Base-by-base conservation (phyloP, 768 basidiomycete genomes). In the Leccinum pellstonianum region DNA sequence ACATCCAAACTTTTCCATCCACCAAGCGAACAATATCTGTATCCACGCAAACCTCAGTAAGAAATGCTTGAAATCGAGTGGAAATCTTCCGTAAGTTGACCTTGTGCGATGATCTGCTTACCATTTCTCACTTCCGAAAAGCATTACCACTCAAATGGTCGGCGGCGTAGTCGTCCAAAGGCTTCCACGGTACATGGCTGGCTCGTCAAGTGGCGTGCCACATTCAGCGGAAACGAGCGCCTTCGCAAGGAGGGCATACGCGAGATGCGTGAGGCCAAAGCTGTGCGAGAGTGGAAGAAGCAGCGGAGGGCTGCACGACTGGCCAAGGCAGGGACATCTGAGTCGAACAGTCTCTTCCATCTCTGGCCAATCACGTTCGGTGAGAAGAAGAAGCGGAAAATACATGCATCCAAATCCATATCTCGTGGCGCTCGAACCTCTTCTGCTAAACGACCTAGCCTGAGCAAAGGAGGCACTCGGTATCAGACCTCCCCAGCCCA, bases 181-280 rank as follows among this genome's bases (percentile, higher is more conserved):
- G 68, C 77, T n/a, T 80, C 79, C 6, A 80, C 81, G 11, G 79
- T 88, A 71, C 89, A 91, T 64, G 89, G 89, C 33, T 91, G 88
- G 87, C 76, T 90, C 60, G 83, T 85, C n/a, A 91, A 90, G 73
- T 82, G 86, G 82, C 81, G 88, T 61, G 89, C 88, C 25, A 90
- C 88, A 12, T 76, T 90, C 33, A 68, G 80, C 33, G 87, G 86
- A 37, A 78, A 88, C 67, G 87, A 90, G 68, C 66, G 63, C 19
- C 73, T 87, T 51, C 80, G 88, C 62, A 81, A 75, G 72, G 83
- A 84, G 77, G 89, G 89, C 50, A 89, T 90, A 70, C 78, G 77
- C 54, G 89, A 91, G 73, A 90, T 90, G 85, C 77, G 76, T 53
- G 80, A 80, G 29, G 88, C 88, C 19, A 73, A 71, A 62, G 69